Evolutionary conservation across 495 filamentous ascomycete species (phyloP).

Genomic region (Penicillium diatomitis): DNA sequence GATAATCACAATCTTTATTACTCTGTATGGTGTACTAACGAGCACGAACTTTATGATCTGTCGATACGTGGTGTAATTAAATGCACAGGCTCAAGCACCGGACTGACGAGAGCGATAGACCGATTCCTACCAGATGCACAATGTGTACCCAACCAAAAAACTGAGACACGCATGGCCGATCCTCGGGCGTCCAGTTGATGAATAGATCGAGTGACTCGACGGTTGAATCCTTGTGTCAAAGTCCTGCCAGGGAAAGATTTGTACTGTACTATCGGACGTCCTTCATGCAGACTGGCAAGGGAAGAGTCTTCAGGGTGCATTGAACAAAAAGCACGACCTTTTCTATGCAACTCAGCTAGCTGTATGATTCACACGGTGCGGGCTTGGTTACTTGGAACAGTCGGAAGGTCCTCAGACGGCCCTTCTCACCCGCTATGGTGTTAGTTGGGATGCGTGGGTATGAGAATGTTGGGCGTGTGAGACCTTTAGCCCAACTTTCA

Average conservation of each 20-base stretch:
- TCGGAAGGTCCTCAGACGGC: constrained; percentile 49
- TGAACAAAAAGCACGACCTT: constrained; percentile 42
- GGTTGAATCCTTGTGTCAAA: constrained; percentile 55
- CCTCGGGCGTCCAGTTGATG: constrained; percentile 35
- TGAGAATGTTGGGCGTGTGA: no score
- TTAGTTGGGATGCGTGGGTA: constrained; percentile 27
- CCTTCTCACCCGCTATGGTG: constrained; percentile 20
- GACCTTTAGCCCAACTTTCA: no score
- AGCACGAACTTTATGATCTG: constrained; percentile 57
- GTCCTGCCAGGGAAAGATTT: constrained; percentile 49
- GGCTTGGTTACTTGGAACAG: constrained; percentile 49
- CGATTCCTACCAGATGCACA: constrained; percentile 52
- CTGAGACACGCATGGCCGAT: constrained; percentile 12
- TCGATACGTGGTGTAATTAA: constrained; percentile 23
- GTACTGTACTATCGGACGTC: constrained; percentile 48
- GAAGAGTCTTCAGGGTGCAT: constrained; percentile 24
- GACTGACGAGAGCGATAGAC: constrained; percentile 24
- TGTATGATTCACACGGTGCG: constrained; percentile 49
- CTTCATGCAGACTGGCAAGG: constrained; percentile 45
- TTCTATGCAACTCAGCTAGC: constrained; percentile 46
- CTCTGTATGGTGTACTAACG: constrained; percentile 56
- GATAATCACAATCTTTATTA: constrained; percentile 51
- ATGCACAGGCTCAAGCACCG: not conserved
- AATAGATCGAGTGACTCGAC: constrained; percentile 45
- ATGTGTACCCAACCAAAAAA: constrained; percentile 38